Evolutionary conservation across 345 rosid species (phyloP).

Genomic region (Acer campestre): DNA sequence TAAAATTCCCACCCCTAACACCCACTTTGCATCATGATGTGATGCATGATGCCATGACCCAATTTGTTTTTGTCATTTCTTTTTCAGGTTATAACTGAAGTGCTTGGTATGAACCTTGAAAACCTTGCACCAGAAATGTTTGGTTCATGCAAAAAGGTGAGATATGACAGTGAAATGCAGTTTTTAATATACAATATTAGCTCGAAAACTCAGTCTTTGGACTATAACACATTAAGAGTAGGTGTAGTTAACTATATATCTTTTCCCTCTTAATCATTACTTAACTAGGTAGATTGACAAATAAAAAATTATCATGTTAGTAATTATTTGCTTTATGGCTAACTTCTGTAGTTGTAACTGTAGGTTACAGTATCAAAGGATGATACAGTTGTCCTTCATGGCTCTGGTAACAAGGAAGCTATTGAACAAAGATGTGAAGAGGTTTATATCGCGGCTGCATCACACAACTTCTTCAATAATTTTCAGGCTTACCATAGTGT

Average conservation of each 20-base stretch:
- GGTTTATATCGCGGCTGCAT: slow-evolving; percentile 21
- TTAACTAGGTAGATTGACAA: too few species aligned
- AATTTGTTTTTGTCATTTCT: neutral
- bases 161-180: neutral
- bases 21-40: neutral
- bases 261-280: neutral
- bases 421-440: slow-evolving; percentile 51
- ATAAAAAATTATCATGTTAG: too few species aligned
- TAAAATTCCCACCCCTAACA: neutral
- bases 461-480: neutral
- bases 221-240: neutral
- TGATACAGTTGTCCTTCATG: slow-evolving; percentile 44
- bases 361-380: slow-evolving; percentile 40
- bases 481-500: neutral
- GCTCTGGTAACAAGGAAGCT: slow-evolving; percentile 38
- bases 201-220: neutral
- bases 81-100: slow-evolving; percentile 35
- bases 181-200: too few species aligned
- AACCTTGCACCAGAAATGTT: slow-evolving; percentile 40
- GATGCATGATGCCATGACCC: neutral
- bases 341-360: neutral
- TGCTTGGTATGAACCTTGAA: slow-evolving; percentile 49
- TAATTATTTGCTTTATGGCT: neutral
- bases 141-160: slow-evolving; percentile 53
- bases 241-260: neutral